phyloP scores from a whole-genome alignment of 345 rosid species.

The Reutealis trisperma region DNA sequence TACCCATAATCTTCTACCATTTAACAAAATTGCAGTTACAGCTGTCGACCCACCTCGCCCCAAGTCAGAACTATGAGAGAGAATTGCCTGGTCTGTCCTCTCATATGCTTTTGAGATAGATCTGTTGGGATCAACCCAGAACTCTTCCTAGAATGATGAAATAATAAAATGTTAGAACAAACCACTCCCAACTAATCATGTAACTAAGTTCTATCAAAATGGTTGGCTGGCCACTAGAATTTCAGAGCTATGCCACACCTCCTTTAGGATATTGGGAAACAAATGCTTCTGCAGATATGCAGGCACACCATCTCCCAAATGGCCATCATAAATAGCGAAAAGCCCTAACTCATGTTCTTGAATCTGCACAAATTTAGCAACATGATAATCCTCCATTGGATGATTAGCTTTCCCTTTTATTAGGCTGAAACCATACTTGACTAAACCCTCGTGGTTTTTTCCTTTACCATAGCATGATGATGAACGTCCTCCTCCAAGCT shows the following conservation, averaged over 20 bases:
- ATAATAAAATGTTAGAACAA: conserved; percentile 17
- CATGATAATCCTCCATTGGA: conserved; percentile 85
- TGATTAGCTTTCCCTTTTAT: conserved; percentile 66
- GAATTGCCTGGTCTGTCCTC: conserved; percentile 65
- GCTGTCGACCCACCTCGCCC: conserved; percentile 85
- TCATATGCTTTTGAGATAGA: conserved; percentile 68
- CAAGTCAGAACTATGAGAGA: conserved; percentile 54
- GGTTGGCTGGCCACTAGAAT: conserved; percentile 6
- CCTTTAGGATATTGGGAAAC: conserved; percentile 63
- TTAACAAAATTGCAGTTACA: conserved; percentile 66
- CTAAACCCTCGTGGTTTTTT: conserved; percentile 44
- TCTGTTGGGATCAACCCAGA: conserved; percentile 59
- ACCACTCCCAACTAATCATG: background rate
- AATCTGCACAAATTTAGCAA: conserved; percentile 55
- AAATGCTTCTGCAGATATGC: conserved; percentile 68
- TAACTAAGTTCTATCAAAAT: conserved; percentile 16
- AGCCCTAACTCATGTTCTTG: conserved; percentile 63
- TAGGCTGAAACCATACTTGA: conserved; percentile 64
- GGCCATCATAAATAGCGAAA: conserved; percentile 80
- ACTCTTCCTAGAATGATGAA: conserved; percentile 49
- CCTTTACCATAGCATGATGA: conserved; percentile 66
- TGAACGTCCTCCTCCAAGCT: conserved; percentile 57
- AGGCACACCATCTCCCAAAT: conserved; percentile 64
- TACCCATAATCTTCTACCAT: conserved; percentile 54
- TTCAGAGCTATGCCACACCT: conserved; percentile 40